Base-by-base conservation (phyloP, 148 eudicot species). In the Spergularia marina region DNA sequence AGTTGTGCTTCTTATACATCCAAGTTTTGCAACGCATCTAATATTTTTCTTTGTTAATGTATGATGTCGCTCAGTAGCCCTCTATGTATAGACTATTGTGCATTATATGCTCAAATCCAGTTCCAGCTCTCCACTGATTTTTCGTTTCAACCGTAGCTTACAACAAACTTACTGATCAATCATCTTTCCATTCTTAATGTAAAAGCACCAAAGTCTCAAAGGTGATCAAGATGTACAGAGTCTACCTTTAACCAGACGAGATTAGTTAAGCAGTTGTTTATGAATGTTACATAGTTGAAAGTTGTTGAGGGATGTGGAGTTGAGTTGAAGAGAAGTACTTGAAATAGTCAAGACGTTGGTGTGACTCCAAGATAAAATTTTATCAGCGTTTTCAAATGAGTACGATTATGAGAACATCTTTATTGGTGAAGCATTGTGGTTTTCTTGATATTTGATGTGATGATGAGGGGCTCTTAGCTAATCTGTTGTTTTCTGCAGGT, bases 401-500 rank as follows among this genome's bases (percentile, higher is more conserved):
- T 44, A 6, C 49, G 8, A 44, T 9, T 4, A 44, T 44, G 49
- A 44, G 49, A 44, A 6, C 49, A 9, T 6, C 10, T 44, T 44
- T 44, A 44, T 9, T 44, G 7, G 49, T 44, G 49, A 44, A 44
- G 10, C 8, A 9, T 44, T 44, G 49, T 44, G 49, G 49, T 4
- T 44, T 44, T 44, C 10, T 5, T 58, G 21, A 16, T 65, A 65
- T 9, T 65, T 41, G 52, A 13, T 49, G 55, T 68, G 56, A 47
- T 68, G 41, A 34, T 11, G 49, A 44, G 58, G 49, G 67, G 10
- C 36, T 10, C 40, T 9, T 49, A 11, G 62, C 64, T 11, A 40
- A 57, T 30, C 63, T 80, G 47, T 51, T 70, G 39, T 15, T 34
- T 34, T 56, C 14, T 87, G 78, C 87, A 94, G 98, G 88, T 92